Evolutionary conservation across 2,329 filamentous ascomycete genomes (phyloP).

Genomic region (Metarhizium album): DNA sequence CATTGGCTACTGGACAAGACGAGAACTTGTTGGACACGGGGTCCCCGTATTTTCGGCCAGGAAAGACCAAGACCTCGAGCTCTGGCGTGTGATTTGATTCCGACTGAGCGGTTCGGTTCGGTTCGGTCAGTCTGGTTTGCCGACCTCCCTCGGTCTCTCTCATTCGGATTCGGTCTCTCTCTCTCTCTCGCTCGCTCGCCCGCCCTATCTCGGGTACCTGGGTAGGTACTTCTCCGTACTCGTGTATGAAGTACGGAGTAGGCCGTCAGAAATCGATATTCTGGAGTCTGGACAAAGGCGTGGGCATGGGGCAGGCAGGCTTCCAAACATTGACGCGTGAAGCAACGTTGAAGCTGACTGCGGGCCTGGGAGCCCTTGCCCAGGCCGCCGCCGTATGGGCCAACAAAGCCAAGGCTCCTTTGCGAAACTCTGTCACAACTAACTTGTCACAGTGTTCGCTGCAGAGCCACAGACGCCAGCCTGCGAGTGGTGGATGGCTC

Average conservation of each 20-base stretch:
- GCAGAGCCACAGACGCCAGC: background rate
- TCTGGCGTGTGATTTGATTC: slow-evolving; percentile 6
- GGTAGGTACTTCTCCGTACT: no score
- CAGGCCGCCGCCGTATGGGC: background rate
- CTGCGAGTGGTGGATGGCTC: slow-evolving; percentile 1
- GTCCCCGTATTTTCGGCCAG: background rate
- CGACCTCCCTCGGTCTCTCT: background rate
- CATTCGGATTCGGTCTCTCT: background rate
- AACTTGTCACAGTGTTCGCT: background rate
- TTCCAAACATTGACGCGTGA: no score
- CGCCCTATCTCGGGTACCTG: no score
- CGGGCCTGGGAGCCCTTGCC: background rate
- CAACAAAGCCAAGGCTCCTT: background rate
- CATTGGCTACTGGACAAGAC: slow-evolving; percentile 2
- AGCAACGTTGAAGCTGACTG: background rate
- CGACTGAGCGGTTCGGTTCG: slow-evolving; percentile 5
- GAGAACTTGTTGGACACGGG: background rate
- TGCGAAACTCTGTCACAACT: background rate
- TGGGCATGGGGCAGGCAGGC: background rate
- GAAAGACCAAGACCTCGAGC: background rate
- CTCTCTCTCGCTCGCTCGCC: no score
- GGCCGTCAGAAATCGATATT: no score
- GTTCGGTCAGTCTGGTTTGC: no score
- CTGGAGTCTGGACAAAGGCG: background rate
- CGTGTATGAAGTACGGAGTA: no score